phyloP scores from a whole-genome alignment of 805 yeast species.

The Cyberlindnera xishuangbannaensis region DNA sequence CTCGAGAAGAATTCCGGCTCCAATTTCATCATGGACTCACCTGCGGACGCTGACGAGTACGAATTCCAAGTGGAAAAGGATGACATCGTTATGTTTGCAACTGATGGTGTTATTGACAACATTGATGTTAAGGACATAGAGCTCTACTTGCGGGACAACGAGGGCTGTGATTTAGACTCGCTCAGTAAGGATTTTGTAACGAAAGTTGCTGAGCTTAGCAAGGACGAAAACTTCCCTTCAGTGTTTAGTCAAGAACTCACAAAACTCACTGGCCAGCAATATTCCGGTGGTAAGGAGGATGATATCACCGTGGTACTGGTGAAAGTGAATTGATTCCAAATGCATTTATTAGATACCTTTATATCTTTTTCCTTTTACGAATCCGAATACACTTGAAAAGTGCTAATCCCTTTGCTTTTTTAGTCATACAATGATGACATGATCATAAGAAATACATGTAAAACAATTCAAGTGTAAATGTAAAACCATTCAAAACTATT shows the following conservation, averaged over 20 bases:
- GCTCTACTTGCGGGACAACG: slow-evolving; percentile 52
- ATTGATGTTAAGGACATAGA: slow-evolving; percentile 68
- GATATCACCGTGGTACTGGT: slow-evolving; percentile 84
- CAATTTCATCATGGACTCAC: slow-evolving; percentile 65
- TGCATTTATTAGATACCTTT: no score
- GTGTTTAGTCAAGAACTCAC: slow-evolving; percentile 80
- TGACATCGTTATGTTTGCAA: slow-evolving; percentile 80
- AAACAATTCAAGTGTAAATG: no score
- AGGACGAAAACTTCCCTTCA: slow-evolving; percentile 69
- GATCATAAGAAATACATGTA: no score
- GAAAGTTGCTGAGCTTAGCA: slow-evolving; percentile 62
- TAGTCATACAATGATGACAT: no score
- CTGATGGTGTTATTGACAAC: slow-evolving; percentile 93
- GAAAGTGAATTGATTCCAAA: no score
- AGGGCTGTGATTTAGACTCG: slow-evolving; percentile 33
- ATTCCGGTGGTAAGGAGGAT: slow-evolving; percentile 92
- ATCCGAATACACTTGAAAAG: no score
- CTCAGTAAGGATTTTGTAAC: slow-evolving; percentile 53
- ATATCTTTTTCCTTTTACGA: no score
- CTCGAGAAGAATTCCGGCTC: slow-evolving; percentile 41
- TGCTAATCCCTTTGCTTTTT: no score
- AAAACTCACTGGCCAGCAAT: slow-evolving; percentile 57
- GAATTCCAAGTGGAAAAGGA: slow-evolving; percentile 58
- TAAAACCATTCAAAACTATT: no score
- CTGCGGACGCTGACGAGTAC: slow-evolving; percentile 62